A percentile compares a stretch with the other conserved stretches of the same genome.
Conservation (phyloP, 2,329 filamentous ascomycete genomes). For the Xylaria sp. region DNA sequence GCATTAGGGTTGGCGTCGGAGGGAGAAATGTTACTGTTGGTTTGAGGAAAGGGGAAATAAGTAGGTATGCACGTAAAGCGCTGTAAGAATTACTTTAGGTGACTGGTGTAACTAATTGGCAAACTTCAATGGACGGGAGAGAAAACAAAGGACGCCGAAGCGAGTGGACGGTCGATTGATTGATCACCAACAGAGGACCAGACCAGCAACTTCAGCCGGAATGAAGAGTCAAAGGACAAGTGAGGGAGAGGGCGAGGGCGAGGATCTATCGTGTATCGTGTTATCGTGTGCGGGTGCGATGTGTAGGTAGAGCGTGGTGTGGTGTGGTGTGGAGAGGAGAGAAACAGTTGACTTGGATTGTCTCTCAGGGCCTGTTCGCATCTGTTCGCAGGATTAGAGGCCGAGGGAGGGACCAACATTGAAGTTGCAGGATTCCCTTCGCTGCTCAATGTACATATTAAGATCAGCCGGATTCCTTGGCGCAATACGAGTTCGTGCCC, state of each 20-base stretch:
- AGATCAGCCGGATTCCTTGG: neutral
- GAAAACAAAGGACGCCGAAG: neutral
- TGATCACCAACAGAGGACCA: constrained; percentile 17
- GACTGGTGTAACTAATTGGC: constrained; percentile 7
- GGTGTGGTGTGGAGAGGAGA: neutral
- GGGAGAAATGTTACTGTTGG: constrained; percentile 4
- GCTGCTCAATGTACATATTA: neutral
- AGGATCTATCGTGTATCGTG: constrained; percentile 9
- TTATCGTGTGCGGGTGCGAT: constrained; percentile 3
- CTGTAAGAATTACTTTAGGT: too few relatives aligned
- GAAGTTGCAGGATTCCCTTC: too few relatives aligned
- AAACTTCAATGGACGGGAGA: constrained; percentile 5
- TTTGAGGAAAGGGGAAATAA: constrained; percentile 7
- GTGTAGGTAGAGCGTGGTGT: neutral
- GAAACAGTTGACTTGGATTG: neutral
- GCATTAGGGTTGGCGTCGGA: constrained; percentile 1
- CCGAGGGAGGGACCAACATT: too few relatives aligned
- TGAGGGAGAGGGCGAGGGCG: too few relatives aligned
- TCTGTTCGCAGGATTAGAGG: neutral
- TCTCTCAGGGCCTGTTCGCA: neutral
- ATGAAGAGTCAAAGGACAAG: too few relatives aligned
- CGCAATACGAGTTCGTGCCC: neutral
- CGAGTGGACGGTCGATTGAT: constrained; percentile 15
- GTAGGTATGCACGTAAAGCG: too few relatives aligned
- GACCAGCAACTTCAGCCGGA: constrained; percentile 4